phyloP scores from a whole-genome alignment of 2,329 filamentous ascomycete genomes.

The Ramularia collo-cygni region DNA sequence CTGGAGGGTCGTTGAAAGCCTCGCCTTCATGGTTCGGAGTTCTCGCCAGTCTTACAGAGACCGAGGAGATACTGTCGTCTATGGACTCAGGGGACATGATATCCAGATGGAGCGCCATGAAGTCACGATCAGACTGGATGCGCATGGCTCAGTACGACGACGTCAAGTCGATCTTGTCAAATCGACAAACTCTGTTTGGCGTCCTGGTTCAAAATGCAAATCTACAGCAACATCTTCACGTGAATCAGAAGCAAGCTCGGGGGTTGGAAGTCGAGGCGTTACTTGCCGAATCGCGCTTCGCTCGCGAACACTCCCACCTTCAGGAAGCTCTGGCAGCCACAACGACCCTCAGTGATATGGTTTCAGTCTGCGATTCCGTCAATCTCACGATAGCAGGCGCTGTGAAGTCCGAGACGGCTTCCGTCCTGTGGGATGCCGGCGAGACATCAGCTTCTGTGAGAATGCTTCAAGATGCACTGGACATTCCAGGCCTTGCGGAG shows the following conservation, averaged over 20 bases:
- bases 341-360: slow-evolving; percentile 72
- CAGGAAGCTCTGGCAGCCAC: slow-evolving; percentile 84
- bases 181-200: slow-evolving; percentile 74
- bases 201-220: slow-evolving; percentile 65
- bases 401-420: slow-evolving; percentile 74
- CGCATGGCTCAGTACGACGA: slow-evolving; percentile 58
- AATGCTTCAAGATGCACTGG: slow-evolving; percentile 71
- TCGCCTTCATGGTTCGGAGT: slow-evolving; percentile 35
- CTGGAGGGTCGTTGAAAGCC: slow-evolving; percentile 2
- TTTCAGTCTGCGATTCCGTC: slow-evolving; percentile 60
- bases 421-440: slow-evolving; percentile 88
- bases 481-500: slow-evolving; percentile 53
- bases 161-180: slow-evolving; percentile 72
- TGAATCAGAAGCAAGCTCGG: slow-evolving; percentile 58
- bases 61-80: slow-evolving; percentile 67
- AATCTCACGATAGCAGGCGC: slow-evolving; percentile 71
- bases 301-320: slow-evolving; percentile 69
- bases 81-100: slow-evolving; percentile 54
- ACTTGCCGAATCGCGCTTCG: slow-evolving; percentile 65
- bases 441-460: slow-evolving; percentile 83
- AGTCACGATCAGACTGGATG: slow-evolving; percentile 68
- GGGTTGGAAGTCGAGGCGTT: slow-evolving; percentile 71
- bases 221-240: slow-evolving; percentile 53
- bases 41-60: slow-evolving; percentile 69
- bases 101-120: slow-evolving; percentile 56